These are phyloP conservation scores for Citrullus amarus DNA, from an alignment of 306 rosid genomes.

Conservation along the genomic window DNA sequence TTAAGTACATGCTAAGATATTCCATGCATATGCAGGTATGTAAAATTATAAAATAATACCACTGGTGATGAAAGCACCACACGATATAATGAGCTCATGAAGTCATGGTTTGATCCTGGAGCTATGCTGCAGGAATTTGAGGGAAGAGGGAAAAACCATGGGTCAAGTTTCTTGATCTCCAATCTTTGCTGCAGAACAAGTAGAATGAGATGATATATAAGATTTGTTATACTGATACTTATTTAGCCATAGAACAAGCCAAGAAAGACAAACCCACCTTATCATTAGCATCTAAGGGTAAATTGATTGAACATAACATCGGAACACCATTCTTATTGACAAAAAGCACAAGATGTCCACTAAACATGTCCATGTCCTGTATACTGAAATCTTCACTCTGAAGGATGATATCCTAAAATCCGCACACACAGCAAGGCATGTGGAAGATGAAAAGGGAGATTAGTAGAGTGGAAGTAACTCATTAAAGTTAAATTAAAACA, in stretches of 20 bases:
- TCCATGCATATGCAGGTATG: not conserved
- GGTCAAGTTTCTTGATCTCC: constrained; percentile 42
- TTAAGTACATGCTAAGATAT: not conserved
- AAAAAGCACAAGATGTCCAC: constrained; percentile 75
- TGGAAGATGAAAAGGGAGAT: constrained; percentile 11
- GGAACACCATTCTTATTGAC: constrained; percentile 57
- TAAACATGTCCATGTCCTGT: constrained; percentile 76
- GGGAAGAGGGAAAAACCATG: constrained; percentile 92
- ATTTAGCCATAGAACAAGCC: not conserved
- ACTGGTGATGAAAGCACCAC: constrained; percentile 88
- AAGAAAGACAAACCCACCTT: constrained; percentile 29
- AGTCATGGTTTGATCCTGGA: constrained; percentile 93
- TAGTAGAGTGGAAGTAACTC: not conserved
- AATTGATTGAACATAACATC: constrained; percentile 53
- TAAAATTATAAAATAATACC: constrained; percentile 32
- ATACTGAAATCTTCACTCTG: constrained; percentile 46
- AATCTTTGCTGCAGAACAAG: constrained; percentile 38
- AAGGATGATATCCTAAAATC: constrained; percentile 50
- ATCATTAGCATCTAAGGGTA: constrained; percentile 36
- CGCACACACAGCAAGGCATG: constrained; percentile 8
- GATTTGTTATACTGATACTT: not conserved
- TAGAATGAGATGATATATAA: constrained; percentile 9
- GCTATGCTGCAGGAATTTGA: constrained; percentile 43
- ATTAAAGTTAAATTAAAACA: not conserved
- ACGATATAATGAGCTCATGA: constrained; percentile 48